A percentile compares a stretch with the other conserved stretches of the same genome.
These are phyloP conservation scores for Tirmania nivea DNA, from an alignment of 495 filamentous ascomycete species.

Conservation along the genomic window DNA sequence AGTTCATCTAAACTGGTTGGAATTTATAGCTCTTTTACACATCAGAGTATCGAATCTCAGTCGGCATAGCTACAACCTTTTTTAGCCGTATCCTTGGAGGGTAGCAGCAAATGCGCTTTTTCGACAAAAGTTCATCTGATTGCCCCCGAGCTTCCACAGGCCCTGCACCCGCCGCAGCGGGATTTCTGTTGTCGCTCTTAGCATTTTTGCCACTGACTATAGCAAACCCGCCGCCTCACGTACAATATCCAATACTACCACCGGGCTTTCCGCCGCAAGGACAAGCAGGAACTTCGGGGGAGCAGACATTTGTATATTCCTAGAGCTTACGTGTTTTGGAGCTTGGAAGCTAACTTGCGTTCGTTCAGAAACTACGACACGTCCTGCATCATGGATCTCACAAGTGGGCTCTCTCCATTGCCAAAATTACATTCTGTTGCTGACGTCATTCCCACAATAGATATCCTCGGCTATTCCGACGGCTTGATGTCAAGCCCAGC, in stretches of 20 bases:
- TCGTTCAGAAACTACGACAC: constrained; percentile 51
- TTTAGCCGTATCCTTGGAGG: too few species aligned
- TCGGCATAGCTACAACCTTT: too few species aligned
- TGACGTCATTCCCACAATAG: background rate
- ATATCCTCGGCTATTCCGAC: constrained; percentile 35
- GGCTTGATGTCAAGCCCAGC: constrained; percentile 41
- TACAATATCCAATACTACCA: constrained; percentile 19
- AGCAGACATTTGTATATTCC: too few species aligned
- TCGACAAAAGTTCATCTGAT: too few species aligned
- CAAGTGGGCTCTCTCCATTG: background rate
- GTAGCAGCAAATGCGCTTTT: too few species aligned
- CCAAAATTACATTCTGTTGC: too few species aligned
- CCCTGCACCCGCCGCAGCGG: background rate
- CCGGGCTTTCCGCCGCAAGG: constrained; percentile 23
- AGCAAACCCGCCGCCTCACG: constrained; percentile 10
- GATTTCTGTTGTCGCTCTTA: constrained; percentile 39
- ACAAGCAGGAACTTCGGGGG: constrained; percentile 1
- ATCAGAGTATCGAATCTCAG: too few species aligned
- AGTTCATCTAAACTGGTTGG: too few species aligned
- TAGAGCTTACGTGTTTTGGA: too few species aligned
- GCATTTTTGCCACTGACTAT: constrained; percentile 27
- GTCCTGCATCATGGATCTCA: constrained; percentile 72
- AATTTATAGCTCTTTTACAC: too few species aligned
- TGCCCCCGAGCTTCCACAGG: too few species aligned
- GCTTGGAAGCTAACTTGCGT: too few species aligned